Base-by-base conservation (phyloP, 768 basidiomycete species). In the Pleurotus giganteus region DNA sequence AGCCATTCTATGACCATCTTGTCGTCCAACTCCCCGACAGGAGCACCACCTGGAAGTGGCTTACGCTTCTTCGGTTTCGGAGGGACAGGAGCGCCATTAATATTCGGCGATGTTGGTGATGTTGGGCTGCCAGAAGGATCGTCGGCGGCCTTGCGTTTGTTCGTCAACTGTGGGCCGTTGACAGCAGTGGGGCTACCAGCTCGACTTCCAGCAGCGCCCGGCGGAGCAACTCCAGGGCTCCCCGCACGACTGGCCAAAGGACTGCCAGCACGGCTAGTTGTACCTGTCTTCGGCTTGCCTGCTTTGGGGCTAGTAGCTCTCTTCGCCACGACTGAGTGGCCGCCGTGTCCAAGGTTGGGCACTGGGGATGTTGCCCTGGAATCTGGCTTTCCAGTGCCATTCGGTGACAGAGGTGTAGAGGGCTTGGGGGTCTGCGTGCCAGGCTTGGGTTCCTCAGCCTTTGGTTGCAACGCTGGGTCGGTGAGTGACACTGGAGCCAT, bases 291-390 rank as follows among this genome's bases (percentile, higher is more conserved):
- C 7, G 72, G 71, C 65, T 88, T 89, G 2, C 82, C 81, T 8
- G 69, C 74, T 62, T 89, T 90, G 3, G 91, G 91, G 58, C 89
- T 91, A 1, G 90, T 92, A 3, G 91, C 91, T 15, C 91, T 84
- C 69, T 88, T 88, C 2, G 91, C 91, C 13, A 94, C 82, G 21
- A 89, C 64, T 2, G 86, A 89, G 69, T 91, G 89, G 0, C 90
- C 91, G 32, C 88, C 85, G 59, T 86, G 75, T 26, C 76, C 74
- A 6, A 34, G 17, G 32, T 39, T 47, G 15, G 54, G 54, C n/a
- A 51, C 72, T 7, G 86, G 86, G 2, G 88, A 89, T 23, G 76
- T 80, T 11, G 83, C 78, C 32, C 80, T 82, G 27, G 88, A 86
- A 51, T 69, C 74, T 11, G 71, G 59, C 4, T 55, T 57, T 21